Evolutionary conservation across 1,284 basidiomycete species (phyloP).

Genomic region (Austroboletus niveus): DNA sequence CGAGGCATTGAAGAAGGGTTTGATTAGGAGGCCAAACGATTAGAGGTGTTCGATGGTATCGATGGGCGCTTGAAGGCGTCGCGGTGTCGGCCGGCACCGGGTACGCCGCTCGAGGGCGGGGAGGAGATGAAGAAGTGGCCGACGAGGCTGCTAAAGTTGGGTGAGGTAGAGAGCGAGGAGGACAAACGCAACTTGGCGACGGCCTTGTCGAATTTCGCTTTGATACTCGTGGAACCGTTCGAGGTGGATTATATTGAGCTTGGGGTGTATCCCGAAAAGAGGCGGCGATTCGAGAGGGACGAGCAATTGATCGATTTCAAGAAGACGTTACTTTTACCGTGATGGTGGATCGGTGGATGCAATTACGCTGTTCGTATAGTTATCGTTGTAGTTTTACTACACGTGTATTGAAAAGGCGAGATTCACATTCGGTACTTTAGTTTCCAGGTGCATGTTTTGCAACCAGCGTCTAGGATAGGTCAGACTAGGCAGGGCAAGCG

Average conservation of each 20-base stretch:
- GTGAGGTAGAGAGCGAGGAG: constrained; percentile 43
- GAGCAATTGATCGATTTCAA: not conserved
- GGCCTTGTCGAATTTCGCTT: constrained; percentile 60
- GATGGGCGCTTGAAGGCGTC: constrained; percentile 58
- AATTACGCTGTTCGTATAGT: not conserved
- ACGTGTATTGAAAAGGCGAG: not conserved
- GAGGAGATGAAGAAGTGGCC: constrained; percentile 60
- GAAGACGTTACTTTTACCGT: not conserved
- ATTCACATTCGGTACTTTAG: not conserved
- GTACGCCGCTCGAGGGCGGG: constrained; percentile 43
- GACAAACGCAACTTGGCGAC: constrained; percentile 44
- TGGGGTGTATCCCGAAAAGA: not conserved
- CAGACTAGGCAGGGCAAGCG: not conserved
- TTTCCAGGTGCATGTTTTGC: constrained; percentile 5
- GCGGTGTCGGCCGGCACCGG: constrained; percentile 63
- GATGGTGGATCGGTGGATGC: too few species aligned
- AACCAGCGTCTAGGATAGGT: constrained; percentile 4
- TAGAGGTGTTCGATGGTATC: constrained; percentile 52
- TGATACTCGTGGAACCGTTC: constrained; percentile 61
- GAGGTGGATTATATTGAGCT: not conserved
- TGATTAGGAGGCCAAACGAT: constrained; percentile 63
- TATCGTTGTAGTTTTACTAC: not conserved
- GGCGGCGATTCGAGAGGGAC: not conserved
- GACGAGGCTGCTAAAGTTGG: constrained; percentile 36
- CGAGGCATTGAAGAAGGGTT: constrained; percentile 41